Base-by-base conservation (phyloP, 768 basidiomycete genomes). In the Pleurotus djamor region DNA sequence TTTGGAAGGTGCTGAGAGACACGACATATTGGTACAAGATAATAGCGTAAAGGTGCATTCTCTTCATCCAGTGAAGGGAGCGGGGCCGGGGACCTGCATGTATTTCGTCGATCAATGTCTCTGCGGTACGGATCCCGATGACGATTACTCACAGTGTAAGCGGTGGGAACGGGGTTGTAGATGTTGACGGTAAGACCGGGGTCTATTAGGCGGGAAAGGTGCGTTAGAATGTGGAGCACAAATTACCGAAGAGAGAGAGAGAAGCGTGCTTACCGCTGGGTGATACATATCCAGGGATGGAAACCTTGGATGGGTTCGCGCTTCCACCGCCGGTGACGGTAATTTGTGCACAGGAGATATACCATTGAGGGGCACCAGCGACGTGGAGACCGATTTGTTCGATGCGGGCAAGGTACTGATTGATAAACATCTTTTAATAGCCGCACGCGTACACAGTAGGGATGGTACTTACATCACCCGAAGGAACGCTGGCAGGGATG, bases 321-420 rank as follows among this genome's bases (percentile, higher is more conserved):
- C 64, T 69, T 5, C 79, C 79, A 16, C 77, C 77, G 41, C 72
- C 66, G 12, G 71, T 71, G 51, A 80, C 67, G 48, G 69, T 69
- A 62, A 80, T 72, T 59, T 80, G 79, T 13, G 72, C 79, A 57
- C 78, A 79, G 28, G 75, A 74, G 59, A 79, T 71, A 69, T 77
- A 79, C 59, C 67, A 74, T 66, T 81, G 79, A 35, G 78, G 74
- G 28, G 77, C 71, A 37, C 73, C 75, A 52, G 69, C 63, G 48
- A 72, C 68, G 63, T 80, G 79, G 17, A 79, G 70, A 48, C 72
- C 79, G 36, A 77, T 74, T 34, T 76, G 74, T 61, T 81, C 79
- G 52, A 73, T 68, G 48, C 81, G 79, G 54, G 79, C 70, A 32
- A 79, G 68, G 61, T 78, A 81, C 74, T 78, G 21, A 28, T 28